phyloP scores from a whole-genome alignment of 2,329 filamentous ascomycete species.

The Sporothrix curviconia region DNA sequence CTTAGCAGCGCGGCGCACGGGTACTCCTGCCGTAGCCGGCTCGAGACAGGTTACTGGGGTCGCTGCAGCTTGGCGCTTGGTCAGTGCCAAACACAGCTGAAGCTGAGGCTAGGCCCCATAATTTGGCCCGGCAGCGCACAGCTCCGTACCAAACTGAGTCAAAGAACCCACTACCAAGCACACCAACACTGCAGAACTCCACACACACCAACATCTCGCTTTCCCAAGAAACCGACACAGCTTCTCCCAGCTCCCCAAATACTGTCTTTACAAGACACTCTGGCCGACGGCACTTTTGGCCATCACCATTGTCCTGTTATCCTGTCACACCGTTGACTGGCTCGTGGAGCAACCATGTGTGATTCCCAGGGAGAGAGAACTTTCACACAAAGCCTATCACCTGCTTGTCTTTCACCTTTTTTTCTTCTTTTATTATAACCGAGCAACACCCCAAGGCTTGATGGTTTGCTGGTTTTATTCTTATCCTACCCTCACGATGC shows the following conservation, averaged over 20 bases:
- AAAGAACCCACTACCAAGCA: not conserved
- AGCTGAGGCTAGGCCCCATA: not conserved
- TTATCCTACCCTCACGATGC: no score
- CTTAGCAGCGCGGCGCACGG: not conserved
- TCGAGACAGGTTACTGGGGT: not conserved
- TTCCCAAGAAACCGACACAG: no score
- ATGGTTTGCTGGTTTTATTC: not conserved
- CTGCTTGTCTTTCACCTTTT: not conserved
- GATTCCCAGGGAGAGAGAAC: no score
- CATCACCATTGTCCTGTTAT: no score
- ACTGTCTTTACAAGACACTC: no score
- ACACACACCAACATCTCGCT: not conserved
- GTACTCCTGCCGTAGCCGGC: not conserved
- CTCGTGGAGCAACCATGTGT: no score
- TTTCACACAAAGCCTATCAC: no score
- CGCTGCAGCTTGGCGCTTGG: no score
- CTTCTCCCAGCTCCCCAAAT: no score
- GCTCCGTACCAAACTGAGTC: not conserved
- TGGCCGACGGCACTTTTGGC: no score
- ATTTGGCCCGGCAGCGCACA: conserved; percentile 2
- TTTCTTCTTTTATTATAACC: not conserved
- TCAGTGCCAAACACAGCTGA: not conserved
- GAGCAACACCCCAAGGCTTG: no score
- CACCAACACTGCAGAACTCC: not conserved
- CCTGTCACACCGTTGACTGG: no score